Evolutionary conservation across 768 basidiomycete species (phyloP).

Genomic region (Nidularia pulvinata): DNA sequence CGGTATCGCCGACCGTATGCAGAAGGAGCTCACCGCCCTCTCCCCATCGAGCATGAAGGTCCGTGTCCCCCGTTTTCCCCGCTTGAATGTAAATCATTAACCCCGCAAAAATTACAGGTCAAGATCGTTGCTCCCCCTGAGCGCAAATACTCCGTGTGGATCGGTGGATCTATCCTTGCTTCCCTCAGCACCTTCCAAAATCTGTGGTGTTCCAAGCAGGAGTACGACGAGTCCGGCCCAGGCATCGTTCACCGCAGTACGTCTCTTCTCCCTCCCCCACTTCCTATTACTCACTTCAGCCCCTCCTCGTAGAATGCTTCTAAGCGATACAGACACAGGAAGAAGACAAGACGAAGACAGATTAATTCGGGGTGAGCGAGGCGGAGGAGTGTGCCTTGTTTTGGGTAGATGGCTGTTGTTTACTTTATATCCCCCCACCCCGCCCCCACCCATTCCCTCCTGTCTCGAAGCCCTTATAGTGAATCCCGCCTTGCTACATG

Average conservation of each 20-base stretch:
- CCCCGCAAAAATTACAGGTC: constrained; percentile 39
- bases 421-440: too few relatives aligned
- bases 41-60: constrained; percentile 90
- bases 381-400: too few relatives aligned
- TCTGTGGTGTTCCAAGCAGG: constrained; percentile 92
- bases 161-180: constrained; percentile 84
- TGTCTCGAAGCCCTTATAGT: too few relatives aligned
- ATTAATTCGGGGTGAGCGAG: too few relatives aligned
- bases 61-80: constrained; percentile 10
- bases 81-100: constrained; percentile 2
- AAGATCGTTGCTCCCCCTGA: constrained; percentile 95
- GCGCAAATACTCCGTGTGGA: constrained; percentile 97
- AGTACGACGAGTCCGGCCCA: constrained; percentile 87
- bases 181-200: constrained; percentile 97
- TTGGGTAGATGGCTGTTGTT: too few relatives aligned
- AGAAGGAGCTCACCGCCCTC: constrained; percentile 87
- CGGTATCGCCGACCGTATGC: constrained; percentile 95
- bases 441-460: too few relatives aligned
- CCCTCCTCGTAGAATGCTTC: not conserved
- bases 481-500: too few relatives aligned
- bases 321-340: too few relatives aligned
- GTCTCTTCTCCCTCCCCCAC: constrained; percentile 20
- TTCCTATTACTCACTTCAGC: not conserved
- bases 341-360: too few relatives aligned
- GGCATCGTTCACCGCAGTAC: constrained; percentile 79